Percentiles rank a stretch among this genome's conserved stretches.
phyloP scores from a whole-genome alignment of 169 alveolate genomes.

The Eimeria tenella region DNA sequence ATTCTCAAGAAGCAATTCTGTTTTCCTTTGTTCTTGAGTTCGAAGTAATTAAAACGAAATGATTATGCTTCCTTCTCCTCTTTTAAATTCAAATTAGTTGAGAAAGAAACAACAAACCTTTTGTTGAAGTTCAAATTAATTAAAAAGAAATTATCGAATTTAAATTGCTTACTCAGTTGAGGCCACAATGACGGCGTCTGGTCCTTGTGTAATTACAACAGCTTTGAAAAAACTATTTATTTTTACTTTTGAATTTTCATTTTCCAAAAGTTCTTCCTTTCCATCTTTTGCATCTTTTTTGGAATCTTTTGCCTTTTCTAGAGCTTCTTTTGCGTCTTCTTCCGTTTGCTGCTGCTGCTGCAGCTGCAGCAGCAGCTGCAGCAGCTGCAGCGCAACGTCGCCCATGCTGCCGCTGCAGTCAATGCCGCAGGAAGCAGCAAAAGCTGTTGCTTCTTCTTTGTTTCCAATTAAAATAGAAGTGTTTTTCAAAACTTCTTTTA shows the following conservation, averaged over 20 bases:
- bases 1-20: too few species aligned
- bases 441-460: constrained; percentile 84
- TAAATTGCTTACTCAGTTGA: not conserved
- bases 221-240: not conserved
- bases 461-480: constrained; percentile 86
- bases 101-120: too few species aligned
- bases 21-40: too few species aligned
- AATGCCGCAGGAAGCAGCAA: constrained; percentile 81
- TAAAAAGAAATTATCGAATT: not conserved
- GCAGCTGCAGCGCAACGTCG: not conserved
- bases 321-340: not conserved
- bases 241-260: too few species aligned
- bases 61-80: too few species aligned
- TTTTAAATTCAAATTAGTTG: too few species aligned
- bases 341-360: not conserved
- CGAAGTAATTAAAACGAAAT: too few species aligned
- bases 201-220: constrained; percentile 76
- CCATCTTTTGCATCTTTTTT: too few species aligned
- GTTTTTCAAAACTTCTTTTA: constrained; percentile 72
- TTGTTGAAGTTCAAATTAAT: too few species aligned
- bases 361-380: not conserved
- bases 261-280: too few species aligned
- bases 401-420: constrained; percentile 4
- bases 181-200: constrained; percentile 64
- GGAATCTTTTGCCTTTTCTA: too few species aligned